Evolutionary conservation across 1,139 yeast species (phyloP), one percentile per base, ranked within the genome.

Genomic region (Hemisphaericaspora xylanilytica): DNA sequence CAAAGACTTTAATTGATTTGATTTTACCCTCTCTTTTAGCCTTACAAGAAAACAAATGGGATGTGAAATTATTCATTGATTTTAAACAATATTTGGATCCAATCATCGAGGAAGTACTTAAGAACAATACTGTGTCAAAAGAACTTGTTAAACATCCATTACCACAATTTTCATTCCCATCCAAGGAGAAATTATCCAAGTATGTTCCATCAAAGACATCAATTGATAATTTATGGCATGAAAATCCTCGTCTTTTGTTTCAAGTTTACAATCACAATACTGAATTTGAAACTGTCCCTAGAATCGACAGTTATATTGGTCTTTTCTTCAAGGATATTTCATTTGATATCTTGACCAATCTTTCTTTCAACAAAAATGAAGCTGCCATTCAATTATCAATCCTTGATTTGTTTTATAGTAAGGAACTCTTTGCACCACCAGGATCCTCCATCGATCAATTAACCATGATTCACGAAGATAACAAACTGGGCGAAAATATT

Each of bases 311-410:
- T 0, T 82, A 81, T 52, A 49, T 56, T 31, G 75, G 75, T 1
- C 53, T 87, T 38, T 60, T 92, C 32, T 72, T 89, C 51, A 78
- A 87, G 47, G 98, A 94, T 55, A 65, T 87, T 20, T 71, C 84
- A 21, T 74, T 76, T 38, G 97, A 90, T 58, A 67, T 86, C 31
- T 76, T 90, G 45, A 80, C 84, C 42, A 80, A 85, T 50, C 68
- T 92, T 65, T 95, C 92, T 44, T 92, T 87, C 65, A 92, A 92
- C 63, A 81, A 95, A 55, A 81, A 79, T 40, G 95, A 88, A 50
- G 95, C 89, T 7, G 82, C 96, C 0, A 80, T 86, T 43, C 96
- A 89, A 60, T 74, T 92, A 40, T 74, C 88, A 24, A 80, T 84
- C 7, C 65, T 92, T 42, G 94, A 86, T 53, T 61, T 79, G 43